Base-by-base conservation (phyloP, 1,284 basidiomycete species). In the Dichomitus squalens region DNA sequence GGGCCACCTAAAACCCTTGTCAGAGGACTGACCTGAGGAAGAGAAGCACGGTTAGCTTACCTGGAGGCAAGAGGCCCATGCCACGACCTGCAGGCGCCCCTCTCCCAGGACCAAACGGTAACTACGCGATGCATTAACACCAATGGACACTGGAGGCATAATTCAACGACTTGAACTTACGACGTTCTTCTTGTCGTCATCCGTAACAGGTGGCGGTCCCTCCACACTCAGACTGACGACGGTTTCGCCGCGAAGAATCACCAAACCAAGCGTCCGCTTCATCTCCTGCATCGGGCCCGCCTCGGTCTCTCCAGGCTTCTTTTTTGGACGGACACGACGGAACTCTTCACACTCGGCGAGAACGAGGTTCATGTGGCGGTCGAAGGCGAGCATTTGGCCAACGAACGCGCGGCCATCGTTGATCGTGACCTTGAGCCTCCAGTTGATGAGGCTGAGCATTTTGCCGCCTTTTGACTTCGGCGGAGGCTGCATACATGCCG, bases 361-460 rank as follows among this genome's bases (percentile, higher is more conserved):
- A 50, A 99, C 97, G 66, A 99, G 84, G 78, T 99, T 99, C 96
- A 99, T 99, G 79, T 99, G 97, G 70, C 93, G 90, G 81, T 99
- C 97, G 73, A 98, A 99, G 50, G 97, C 97, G 70, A 99, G 90
- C 91, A 99, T 96, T 78, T 98, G 97, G 47, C 97, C 97, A 43
- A 93, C 94, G 67, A 99, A 82, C 57, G 93, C 86, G 71, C 97
- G 92, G 58, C 95, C 95, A 77, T 99, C 97, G 86, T 97, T 98
- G 76, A 99, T 90, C 55, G 96, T 98, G 62, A 99, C 90, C 78
- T 94, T 96, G 67, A 99, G 85, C 72, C 96, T 85, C 90, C 96
- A 98, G 80, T 98, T 96, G 80, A 99, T 88, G 76, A 99, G 90
- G 73, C 89, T 80, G 76, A 98, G 89, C 95, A 99, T 98, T 82